Evolutionary conservation across 2,329 filamentous ascomycete genomes (phyloP).

Genomic region (Pestalotiopsis sp.): DNA sequence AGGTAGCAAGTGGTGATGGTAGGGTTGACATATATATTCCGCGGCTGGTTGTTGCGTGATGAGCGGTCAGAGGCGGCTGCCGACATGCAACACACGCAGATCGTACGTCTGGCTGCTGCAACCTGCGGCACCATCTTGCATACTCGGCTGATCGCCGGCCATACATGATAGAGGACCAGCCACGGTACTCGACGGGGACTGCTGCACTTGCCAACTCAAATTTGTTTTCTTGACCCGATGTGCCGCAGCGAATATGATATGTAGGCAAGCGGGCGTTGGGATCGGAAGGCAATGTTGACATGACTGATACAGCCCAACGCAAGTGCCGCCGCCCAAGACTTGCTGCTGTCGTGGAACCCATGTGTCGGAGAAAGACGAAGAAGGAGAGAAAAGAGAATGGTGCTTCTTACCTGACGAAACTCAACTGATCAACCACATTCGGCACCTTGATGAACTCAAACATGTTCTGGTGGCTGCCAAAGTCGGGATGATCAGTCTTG

Average conservation of each 20-base stretch:
- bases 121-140: conserved; percentile 7
- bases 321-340: background rate
- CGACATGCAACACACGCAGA: background rate
- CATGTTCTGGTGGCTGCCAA: conserved; percentile 52
- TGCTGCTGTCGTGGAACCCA: background rate
- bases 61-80: conserved; percentile 15
- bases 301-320: background rate
- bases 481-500: conserved; percentile 66
- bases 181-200: conserved; percentile 25
- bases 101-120: conserved; percentile 7
- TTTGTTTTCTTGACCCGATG: conserved; percentile 20
- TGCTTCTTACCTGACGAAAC: conserved; percentile 69
- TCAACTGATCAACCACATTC: conserved; percentile 69
- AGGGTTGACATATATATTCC: background rate
- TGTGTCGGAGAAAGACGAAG: no score
- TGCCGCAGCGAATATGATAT: conserved; percentile 20
- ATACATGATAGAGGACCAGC: conserved; percentile 13
- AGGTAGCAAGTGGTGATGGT: no score
- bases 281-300: background rate
- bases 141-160: background rate
- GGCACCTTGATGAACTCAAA: conserved; percentile 61
- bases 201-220: conserved; percentile 28
- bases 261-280: conserved; percentile 14
- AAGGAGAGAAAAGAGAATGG: conserved; percentile 14
- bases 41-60: conserved; percentile 12